Conservation (phyloP, 1,284 basidiomycete genomes). For the Boletus sp. region DNA sequence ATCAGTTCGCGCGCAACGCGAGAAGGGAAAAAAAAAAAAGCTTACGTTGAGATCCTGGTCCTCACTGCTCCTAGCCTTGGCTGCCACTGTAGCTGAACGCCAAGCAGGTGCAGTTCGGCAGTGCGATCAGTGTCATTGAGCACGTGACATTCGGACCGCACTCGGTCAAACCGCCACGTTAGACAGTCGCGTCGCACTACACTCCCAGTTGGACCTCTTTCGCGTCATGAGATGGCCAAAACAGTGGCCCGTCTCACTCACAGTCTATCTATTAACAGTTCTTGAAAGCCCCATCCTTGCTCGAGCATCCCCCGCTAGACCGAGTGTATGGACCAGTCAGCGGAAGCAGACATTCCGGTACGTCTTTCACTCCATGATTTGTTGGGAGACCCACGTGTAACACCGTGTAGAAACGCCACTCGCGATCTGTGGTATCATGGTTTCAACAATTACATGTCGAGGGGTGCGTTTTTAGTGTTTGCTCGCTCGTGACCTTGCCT, state of each 20-base stretch:
- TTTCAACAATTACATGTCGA: slow-evolving; percentile 73
- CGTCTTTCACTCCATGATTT: slow-evolving; percentile 17
- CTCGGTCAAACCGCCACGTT: slow-evolving; percentile 14
- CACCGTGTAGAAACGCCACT: slow-evolving; percentile 53
- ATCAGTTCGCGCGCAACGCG: background rate
- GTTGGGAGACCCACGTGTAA: slow-evolving; percentile 2
- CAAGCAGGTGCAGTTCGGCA: background rate
- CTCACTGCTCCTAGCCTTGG: too few relatives aligned
- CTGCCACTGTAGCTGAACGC: too few relatives aligned
- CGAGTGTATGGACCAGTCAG: slow-evolving; percentile 52
- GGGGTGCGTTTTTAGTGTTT: slow-evolving; percentile 45
- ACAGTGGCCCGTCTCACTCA: slow-evolving; percentile 55
- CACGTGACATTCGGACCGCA: slow-evolving; percentile 23
- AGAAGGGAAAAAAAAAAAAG: background rate
- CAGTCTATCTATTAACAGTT: slow-evolving; percentile 44
- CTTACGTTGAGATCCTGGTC: background rate
- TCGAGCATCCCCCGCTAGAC: slow-evolving; percentile 31
- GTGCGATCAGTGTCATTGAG: background rate
- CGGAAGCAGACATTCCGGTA: slow-evolving; percentile 63
- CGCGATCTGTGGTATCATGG: slow-evolving; percentile 81
- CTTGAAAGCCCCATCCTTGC: slow-evolving; percentile 43
- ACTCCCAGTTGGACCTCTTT: background rate
- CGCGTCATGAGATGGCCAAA: slow-evolving; percentile 61
- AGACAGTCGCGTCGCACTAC: slow-evolving; percentile 5
- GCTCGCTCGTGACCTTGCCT: slow-evolving; percentile 1